A percentile compares a stretch with the other conserved stretches of the same genome.
Conservation (phyloP, 805 yeast species). For the Isabelozyma pseudorhagii region DNA sequence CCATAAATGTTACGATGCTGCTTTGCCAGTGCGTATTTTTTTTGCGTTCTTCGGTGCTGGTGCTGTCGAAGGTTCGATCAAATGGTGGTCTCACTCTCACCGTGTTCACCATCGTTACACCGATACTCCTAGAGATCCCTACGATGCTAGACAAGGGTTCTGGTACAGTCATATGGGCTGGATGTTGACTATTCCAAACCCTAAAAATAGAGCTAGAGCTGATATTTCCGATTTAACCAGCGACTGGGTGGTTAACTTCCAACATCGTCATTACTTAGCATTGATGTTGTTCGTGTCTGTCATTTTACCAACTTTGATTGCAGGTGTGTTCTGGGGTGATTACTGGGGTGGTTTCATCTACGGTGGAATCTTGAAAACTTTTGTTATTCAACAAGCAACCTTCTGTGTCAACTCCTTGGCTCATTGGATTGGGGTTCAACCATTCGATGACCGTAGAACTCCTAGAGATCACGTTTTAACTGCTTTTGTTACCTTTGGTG, state of each 20-base stretch:
- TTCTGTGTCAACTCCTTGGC: constrained; percentile 85
- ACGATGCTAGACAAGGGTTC: constrained; percentile 79
- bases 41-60: constrained; percentile 81
- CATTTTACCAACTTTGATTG: constrained; percentile 57
- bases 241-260: constrained; percentile 78
- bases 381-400: constrained; percentile 77
- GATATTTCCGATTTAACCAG: constrained; percentile 73
- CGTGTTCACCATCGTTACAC: constrained; percentile 86
- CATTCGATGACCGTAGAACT: constrained; percentile 83
- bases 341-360: constrained; percentile 72
- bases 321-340: constrained; percentile 60
- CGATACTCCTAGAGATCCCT: constrained; percentile 80
- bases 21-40: constrained; percentile 56
- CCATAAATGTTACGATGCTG: constrained; percentile 69
- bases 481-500: constrained; percentile 82
- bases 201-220: constrained; percentile 77
- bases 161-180: constrained; percentile 86
- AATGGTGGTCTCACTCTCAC: constrained; percentile 88
- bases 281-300: constrained; percentile 62
- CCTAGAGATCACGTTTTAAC: constrained; percentile 82
- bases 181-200: constrained; percentile 80
- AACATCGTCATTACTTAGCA: constrained; percentile 72
- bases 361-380: constrained; percentile 70
- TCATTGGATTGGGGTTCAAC: constrained; percentile 83
- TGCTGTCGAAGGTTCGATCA: constrained; percentile 79